Conservation (phyloP, 2,329 filamentous ascomycete species). For the Tympanopsis confertula region DNA sequence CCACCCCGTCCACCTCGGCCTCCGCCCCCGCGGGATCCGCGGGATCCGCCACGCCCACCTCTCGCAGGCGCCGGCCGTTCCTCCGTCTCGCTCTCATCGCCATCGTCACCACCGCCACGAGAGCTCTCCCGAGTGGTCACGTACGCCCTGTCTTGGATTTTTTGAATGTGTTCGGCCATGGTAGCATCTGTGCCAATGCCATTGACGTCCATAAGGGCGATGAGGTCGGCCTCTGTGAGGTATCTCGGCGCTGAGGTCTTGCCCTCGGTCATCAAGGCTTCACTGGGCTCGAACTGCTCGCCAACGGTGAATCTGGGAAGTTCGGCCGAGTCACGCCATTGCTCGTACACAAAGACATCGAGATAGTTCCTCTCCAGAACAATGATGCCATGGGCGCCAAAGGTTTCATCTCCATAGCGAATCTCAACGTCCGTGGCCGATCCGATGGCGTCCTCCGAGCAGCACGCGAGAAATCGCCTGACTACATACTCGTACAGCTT, state of each 20-base stretch:
- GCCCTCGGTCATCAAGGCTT: conserved; percentile 83
- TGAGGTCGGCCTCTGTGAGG: conserved; percentile 87
- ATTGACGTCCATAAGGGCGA: conserved; percentile 95
- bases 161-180: conserved; percentile 97
- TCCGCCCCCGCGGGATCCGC: conserved; percentile 31
- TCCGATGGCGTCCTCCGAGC: conserved; percentile 85
- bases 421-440: conserved; percentile 77
- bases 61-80: conserved; percentile 18
- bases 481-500: conserved; percentile 87
- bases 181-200: conserved; percentile 97
- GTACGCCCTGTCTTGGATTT: conserved; percentile 84
- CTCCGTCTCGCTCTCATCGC: conserved; percentile 19
- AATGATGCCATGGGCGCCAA: conserved; percentile 70
- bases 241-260: conserved; percentile 77
- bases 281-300: conserved; percentile 75
- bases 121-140: conserved; percentile 41
- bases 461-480: conserved; percentile 86
- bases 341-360: conserved; percentile 91
- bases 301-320: conserved; percentile 70
- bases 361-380: conserved; percentile 87
- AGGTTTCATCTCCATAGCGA: conserved; percentile 70
- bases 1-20: conserved; percentile 15
- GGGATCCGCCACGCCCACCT: conserved; percentile 32
- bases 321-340: conserved; percentile 79
- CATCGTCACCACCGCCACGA: conserved; percentile 19